These are phyloP conservation scores for Globisporangium heterothallicum DNA, from an alignment of 352 stramenopile genomes.

Conservation along the genomic window DNA sequence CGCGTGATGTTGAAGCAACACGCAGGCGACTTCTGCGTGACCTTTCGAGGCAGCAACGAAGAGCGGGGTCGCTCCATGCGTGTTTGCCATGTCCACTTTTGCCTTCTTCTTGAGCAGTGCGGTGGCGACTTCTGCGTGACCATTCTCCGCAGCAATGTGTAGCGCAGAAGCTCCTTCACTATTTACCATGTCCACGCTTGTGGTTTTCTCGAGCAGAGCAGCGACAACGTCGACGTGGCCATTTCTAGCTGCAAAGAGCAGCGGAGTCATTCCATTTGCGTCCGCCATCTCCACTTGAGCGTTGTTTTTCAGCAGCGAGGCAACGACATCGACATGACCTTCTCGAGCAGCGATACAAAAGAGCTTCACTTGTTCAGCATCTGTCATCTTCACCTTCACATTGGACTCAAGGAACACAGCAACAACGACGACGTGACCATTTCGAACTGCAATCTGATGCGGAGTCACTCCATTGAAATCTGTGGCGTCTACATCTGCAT, in stretches of 20 bases:
- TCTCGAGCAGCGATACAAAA: neutral
- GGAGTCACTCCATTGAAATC: neutral
- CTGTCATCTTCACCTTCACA: neutral
- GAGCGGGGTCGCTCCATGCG: too few species aligned
- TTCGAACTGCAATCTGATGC: neutral
- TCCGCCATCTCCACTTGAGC: neutral
- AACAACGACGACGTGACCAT: neutral
- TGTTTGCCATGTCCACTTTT: too few species aligned
- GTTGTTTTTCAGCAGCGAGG: neutral
- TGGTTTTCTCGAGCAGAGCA: neutral
- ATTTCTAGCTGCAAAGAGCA: neutral
- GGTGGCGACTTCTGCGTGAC: neutral
- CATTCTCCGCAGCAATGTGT: neutral
- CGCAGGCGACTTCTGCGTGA: too few species aligned
- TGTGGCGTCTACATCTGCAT: neutral
- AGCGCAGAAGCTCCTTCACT: neutral
- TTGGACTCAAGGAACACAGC: neutral
- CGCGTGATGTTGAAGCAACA: too few species aligned
- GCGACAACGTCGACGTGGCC: neutral
- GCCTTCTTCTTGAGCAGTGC: too few species aligned
- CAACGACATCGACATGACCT: conserved; percentile 25
- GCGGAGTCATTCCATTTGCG: neutral
- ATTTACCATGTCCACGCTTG: neutral
- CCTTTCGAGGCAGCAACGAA: too few species aligned
- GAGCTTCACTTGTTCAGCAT: too few species aligned